phyloP scores from a whole-genome alignment of 805 yeast genomes.

The Zygosaccharomyces bailii region DNA sequence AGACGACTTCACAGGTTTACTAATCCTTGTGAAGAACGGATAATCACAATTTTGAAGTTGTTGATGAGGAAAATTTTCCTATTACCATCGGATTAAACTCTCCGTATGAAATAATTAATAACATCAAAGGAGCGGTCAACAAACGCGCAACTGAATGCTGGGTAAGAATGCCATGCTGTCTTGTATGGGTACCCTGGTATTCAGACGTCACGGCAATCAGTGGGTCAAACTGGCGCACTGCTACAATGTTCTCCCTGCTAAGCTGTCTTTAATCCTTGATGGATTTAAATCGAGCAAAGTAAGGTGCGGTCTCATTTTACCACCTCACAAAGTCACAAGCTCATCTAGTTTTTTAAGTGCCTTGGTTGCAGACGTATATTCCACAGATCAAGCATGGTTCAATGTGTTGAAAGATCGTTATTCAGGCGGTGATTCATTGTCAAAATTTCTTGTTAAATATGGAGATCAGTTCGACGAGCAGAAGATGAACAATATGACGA shows the following conservation, averaged over 20 bases:
- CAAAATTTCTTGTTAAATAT: conserved; percentile 22
- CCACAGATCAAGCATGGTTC: conserved; percentile 34
- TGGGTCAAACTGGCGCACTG: conserved; percentile 23
- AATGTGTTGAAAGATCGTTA: conserved; percentile 16
- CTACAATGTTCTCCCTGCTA: conserved; percentile 25
- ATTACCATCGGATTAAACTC: background rate
- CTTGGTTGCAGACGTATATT: conserved; percentile 35
- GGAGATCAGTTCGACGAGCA: conserved; percentile 22
- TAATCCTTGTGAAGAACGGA: background rate
- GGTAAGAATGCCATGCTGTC: background rate
- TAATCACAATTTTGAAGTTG: background rate
- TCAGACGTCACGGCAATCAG: conserved; percentile 9
- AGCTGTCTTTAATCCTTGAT: conserved; percentile 24
- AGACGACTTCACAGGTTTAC: background rate
- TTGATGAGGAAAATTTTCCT: conserved; percentile 4
- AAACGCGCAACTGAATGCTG: background rate
- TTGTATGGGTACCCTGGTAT: conserved; percentile 3
- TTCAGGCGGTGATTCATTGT: conserved; percentile 4
- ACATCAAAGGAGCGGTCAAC: background rate
- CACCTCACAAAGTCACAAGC: conserved; percentile 12
- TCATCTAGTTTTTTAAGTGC: conserved; percentile 27
- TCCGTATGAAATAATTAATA: conserved; percentile 1
- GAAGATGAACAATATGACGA: conserved; percentile 8
- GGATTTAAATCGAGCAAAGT: conserved; percentile 19
- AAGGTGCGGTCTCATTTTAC: conserved; percentile 32